Percentiles rank a stretch among this genome's conserved stretches.
Conservation (phyloP, 148 eudicot genomes). For the Cornus controversa region DNA sequence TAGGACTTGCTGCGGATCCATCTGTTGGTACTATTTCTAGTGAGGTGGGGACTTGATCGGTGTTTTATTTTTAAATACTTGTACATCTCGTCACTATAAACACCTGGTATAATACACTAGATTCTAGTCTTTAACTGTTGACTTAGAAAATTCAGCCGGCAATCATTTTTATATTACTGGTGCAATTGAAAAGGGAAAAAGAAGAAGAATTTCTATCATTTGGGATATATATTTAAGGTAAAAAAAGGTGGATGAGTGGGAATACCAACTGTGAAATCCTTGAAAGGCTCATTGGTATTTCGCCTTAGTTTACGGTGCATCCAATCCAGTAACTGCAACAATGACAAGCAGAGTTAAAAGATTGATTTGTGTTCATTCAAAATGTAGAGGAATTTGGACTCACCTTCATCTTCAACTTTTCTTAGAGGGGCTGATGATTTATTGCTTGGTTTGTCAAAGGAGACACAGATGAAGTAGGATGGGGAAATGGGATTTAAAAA, state of each 20-base stretch:
- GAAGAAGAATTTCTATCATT: background rate
- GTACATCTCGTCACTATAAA: background rate
- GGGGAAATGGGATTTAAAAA: conserved; percentile 2
- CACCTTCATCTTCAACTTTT: conserved; percentile 35
- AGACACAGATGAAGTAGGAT: conserved; percentile 10
- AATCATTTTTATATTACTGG: background rate
- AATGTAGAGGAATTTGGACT: conserved; percentile 16
- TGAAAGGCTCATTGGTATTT: conserved; percentile 34
- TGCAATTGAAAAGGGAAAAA: background rate
- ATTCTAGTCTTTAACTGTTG: background rate
- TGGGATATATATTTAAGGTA: background rate
- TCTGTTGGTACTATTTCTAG: conserved; percentile 8
- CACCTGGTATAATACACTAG: background rate
- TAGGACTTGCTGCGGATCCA: background rate
- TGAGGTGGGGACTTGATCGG: background rate
- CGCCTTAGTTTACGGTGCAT: conserved; percentile 55
- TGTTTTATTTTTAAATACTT: background rate
- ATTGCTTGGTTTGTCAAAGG: conserved; percentile 12
- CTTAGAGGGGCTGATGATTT: conserved; percentile 4
- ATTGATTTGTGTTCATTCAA: background rate
- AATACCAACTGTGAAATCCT: conserved; percentile 48
- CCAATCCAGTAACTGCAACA: conserved; percentile 74
- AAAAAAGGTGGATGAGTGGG: background rate
- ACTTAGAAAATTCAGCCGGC: background rate
- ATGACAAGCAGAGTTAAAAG: conserved; percentile 18